Evolutionary conservation across 164 flowering plant species (phyloP).

Genomic region (Stephania cephalantha): DNA sequence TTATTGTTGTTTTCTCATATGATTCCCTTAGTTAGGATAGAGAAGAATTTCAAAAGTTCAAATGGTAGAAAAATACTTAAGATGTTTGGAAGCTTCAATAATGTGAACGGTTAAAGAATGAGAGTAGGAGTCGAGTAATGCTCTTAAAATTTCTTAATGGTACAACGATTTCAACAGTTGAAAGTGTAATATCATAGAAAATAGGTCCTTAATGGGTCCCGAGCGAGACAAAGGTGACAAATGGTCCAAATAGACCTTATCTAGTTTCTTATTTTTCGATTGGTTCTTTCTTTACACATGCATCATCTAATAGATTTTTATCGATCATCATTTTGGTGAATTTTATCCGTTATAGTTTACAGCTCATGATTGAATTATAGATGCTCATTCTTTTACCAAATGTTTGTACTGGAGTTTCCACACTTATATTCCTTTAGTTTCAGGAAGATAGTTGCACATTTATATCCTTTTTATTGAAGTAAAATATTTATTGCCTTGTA

Average conservation of each 20-base stretch:
- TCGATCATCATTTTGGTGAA: background rate
- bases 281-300: background rate
- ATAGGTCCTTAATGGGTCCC: background rate
- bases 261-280: background rate
- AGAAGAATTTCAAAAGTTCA: no score
- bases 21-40: no score
- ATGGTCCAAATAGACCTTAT: background rate
- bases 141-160: no score
- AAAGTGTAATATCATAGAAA: background rate
- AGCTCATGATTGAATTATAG: no score
- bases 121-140: no score
- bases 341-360: background rate
- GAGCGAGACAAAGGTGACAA: background rate
- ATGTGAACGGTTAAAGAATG: no score
- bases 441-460: background rate
- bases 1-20: no score
- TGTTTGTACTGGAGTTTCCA: background rate
- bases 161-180: no score
- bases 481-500: background rate
- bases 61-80: no score
- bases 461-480: background rate
- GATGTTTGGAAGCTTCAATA: no score
- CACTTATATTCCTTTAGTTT: background rate
- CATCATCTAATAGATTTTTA: background rate
- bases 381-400: background rate